Percentiles rank a stretch among this genome's conserved stretches.
Conservation (phyloP, 2,329 filamentous ascomycete genomes). For the Fusarium agapanthi region DNA sequence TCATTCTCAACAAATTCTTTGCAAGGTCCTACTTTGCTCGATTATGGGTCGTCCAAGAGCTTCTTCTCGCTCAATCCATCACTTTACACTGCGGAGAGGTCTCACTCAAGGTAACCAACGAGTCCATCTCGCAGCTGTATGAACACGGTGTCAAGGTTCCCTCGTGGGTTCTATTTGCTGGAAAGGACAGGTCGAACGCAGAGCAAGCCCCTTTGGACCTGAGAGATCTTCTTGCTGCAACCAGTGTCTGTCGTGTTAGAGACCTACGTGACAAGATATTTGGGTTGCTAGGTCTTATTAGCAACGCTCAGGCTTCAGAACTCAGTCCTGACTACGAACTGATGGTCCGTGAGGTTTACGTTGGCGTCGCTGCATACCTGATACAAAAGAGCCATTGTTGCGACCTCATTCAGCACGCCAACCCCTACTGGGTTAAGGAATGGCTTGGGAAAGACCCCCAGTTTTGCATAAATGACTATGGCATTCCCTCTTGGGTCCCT, state of each 20-base stretch:
- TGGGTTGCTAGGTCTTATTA: background rate
- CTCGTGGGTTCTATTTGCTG: background rate
- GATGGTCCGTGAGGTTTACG: background rate
- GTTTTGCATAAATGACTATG: rapidly evolving
- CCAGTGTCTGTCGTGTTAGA: background rate
- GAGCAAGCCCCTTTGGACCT: rapidly evolving
- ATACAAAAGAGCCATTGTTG: background rate
- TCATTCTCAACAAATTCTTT: background rate
- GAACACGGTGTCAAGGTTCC: background rate
- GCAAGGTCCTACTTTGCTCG: background rate
- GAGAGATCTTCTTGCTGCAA: background rate
- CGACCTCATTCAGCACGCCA: background rate
- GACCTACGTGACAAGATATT: background rate
- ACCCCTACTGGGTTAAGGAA: rapidly evolving
- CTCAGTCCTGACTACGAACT: background rate
- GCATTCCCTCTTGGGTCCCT: background rate
- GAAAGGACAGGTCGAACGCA: rapidly evolving
- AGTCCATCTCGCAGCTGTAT: rapidly evolving
- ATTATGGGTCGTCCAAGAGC: background rate
- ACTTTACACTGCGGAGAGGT: background rate
- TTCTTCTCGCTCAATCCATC: background rate
- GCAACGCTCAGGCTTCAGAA: rapidly evolving
- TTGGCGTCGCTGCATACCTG: rapidly evolving
- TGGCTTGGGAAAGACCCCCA: rapidly evolving
- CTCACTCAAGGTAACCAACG: background rate